These are phyloP conservation scores for Eruca vesicaria DNA, from an alignment of 441 rosid genomes.

Conservation along the genomic window DNA sequence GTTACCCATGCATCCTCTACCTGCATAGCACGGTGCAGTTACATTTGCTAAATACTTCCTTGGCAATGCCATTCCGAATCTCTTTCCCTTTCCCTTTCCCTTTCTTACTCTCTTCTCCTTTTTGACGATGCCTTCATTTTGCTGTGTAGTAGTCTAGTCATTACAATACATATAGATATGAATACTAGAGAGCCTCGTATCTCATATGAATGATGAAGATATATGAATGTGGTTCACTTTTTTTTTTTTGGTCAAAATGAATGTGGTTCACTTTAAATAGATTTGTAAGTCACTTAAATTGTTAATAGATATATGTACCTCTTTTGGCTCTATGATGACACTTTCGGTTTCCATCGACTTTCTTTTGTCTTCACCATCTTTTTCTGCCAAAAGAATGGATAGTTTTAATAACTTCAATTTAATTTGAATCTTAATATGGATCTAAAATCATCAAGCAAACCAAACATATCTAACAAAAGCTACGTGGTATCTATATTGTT, in stretches of 20 bases:
- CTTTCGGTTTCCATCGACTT: slow-evolving; percentile 25
- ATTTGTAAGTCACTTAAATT: background rate
- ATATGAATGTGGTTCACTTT: background rate
- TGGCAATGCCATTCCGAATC: slow-evolving; percentile 41
- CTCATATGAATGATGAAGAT: background rate
- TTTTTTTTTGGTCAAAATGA: too few species aligned
- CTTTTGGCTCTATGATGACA: slow-evolving; percentile 23
- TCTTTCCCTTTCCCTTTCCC: slow-evolving; percentile 40
- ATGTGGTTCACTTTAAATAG: background rate
- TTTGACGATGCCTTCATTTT: slow-evolving; percentile 33
- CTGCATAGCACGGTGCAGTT: slow-evolving; percentile 51
- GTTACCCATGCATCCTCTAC: slow-evolving; percentile 40
- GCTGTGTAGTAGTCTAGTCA: background rate
- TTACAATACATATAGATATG: background rate
- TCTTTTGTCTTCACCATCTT: slow-evolving; percentile 20
- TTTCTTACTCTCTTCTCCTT: slow-evolving; percentile 38
- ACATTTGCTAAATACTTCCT: slow-evolving; percentile 48
- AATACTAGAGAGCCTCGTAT: background rate
- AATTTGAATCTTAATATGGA: background rate
- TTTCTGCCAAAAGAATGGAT: slow-evolving; percentile 16
- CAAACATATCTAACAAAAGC: background rate
- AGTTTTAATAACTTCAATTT: background rate
- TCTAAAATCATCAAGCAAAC: background rate
- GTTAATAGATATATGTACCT: slow-evolving; percentile 1
- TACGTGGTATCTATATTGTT: background rate